A percentile compares a stretch with the other conserved stretches of the same genome.
Conservation (phyloP, 192 early-diverging fungal species). For the Spizellomyces punctatus region DNA sequence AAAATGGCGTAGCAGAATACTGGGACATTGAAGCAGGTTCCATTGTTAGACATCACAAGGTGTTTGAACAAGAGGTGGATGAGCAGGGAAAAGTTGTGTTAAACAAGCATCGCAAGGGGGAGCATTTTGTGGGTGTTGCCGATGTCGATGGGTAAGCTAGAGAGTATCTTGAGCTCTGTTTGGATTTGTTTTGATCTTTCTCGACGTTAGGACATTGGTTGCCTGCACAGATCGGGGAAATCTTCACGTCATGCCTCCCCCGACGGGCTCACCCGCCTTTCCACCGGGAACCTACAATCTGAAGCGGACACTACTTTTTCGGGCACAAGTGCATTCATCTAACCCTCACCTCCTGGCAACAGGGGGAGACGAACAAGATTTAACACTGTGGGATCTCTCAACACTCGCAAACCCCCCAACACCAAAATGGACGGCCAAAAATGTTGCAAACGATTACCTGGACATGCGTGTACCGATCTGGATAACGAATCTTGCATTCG, state of each 20-base stretch:
- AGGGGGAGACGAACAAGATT: constrained; percentile 85
- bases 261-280: constrained; percentile 31
- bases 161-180: background rate
- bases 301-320: constrained; percentile 57
- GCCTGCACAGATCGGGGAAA: constrained; percentile 33
- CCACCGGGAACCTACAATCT: constrained; percentile 34
- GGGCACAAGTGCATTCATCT: constrained; percentile 69
- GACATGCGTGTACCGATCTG: constrained; percentile 85
- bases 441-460: constrained; percentile 77
- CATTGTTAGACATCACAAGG: constrained; percentile 18
- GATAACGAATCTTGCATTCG: constrained; percentile 82
- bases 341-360: constrained; percentile 72
- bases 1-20: constrained; percentile 35
- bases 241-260: constrained; percentile 18
- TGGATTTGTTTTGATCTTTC: constrained; percentile 12
- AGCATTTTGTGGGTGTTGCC: constrained; percentile 50
- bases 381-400: constrained; percentile 73
- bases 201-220: constrained; percentile 28
- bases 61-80: constrained; percentile 29
- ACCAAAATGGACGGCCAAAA: constrained; percentile 80
- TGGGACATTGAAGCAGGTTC: constrained; percentile 33
- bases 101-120: constrained; percentile 42
- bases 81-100: constrained; percentile 29
- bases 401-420: constrained; percentile 29
- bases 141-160: constrained; percentile 34